These are phyloP conservation scores for Acacia concinna DNA, from an alignment of 331 rosid species.

Conservation along the genomic window DNA sequence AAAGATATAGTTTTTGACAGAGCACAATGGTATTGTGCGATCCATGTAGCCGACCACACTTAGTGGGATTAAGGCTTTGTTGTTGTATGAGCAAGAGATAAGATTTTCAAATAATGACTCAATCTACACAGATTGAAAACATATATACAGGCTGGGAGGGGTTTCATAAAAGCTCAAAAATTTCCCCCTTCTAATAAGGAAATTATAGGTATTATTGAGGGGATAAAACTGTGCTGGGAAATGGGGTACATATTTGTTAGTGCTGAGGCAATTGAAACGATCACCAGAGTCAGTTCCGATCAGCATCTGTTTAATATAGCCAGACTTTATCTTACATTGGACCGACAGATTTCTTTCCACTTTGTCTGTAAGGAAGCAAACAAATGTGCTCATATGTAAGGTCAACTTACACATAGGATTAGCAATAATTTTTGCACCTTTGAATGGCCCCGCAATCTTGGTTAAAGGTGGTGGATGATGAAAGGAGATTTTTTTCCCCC, in stretches of 20 bases:
- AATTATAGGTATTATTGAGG: background rate
- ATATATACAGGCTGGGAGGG: background rate
- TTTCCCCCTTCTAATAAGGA: background rate
- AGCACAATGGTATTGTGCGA: too few species aligned
- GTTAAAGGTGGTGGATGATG: background rate
- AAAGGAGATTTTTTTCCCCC: background rate
- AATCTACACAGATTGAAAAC: background rate
- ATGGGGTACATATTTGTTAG: background rate
- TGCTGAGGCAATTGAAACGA: background rate
- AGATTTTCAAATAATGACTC: background rate
- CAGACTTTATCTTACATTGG: background rate
- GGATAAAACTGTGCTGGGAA: background rate
- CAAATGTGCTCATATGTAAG: background rate
- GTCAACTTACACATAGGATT: background rate
- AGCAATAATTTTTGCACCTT: background rate
- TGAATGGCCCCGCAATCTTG: background rate
- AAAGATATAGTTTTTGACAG: too few species aligned
- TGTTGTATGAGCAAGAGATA: background rate
- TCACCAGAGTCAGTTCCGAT: background rate
- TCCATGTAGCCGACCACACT: too few species aligned
- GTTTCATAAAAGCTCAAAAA: background rate
- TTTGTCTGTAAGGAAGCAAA: background rate
- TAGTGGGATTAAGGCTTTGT: too few species aligned
- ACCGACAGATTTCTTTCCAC: background rate
- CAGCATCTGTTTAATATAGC: background rate